These are phyloP conservation scores for Spinacia oleracea DNA, from an alignment of 179 eudicot genomes.

Conservation along the genomic window DNA sequence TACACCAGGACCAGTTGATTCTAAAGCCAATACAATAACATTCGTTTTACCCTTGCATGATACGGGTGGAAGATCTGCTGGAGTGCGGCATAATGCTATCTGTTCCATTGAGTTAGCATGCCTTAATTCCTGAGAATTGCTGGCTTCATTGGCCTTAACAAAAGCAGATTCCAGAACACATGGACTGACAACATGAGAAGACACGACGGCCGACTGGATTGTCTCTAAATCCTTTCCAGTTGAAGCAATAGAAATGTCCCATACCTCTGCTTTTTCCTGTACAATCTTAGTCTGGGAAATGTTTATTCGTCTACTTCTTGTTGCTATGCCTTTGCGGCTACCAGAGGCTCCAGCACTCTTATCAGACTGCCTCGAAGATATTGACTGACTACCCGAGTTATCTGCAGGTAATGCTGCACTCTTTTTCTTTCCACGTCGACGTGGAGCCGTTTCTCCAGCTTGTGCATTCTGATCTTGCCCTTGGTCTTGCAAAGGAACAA, in stretches of 20 bases:
- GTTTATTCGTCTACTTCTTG: constrained; percentile 34
- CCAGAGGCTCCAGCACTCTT: constrained; percentile 15
- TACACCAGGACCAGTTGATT: constrained; percentile 23
- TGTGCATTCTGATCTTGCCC: constrained; percentile 47
- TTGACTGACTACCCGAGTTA: constrained; percentile 34
- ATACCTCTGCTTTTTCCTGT: constrained; percentile 16
- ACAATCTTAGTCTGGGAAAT: constrained; percentile 15
- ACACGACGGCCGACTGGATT: constrained; percentile 8
- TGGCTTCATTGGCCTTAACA: constrained; percentile 16
- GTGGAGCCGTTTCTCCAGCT: constrained; percentile 43
- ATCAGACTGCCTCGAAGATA: constrained; percentile 28
- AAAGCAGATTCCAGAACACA: constrained; percentile 20
- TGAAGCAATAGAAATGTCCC: constrained; percentile 7
- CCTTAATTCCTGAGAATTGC: constrained; percentile 15
- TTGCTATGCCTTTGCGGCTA: constrained; percentile 28
- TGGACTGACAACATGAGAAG: constrained; percentile 23
- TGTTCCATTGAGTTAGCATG: constrained; percentile 21
- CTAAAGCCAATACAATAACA: constrained; percentile 47
- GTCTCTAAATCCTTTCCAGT: constrained; percentile 12
- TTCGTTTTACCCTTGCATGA: constrained; percentile 37
- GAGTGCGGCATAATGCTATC: constrained; percentile 5
- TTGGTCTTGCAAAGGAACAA: constrained; percentile 29
- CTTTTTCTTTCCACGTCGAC: constrained; percentile 65
- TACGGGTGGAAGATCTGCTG: constrained; percentile 33
- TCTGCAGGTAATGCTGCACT: constrained; percentile 27